Conservation (phyloP, 2,329 filamentous ascomycete species). For the Aureobasidium sp. region DNA sequence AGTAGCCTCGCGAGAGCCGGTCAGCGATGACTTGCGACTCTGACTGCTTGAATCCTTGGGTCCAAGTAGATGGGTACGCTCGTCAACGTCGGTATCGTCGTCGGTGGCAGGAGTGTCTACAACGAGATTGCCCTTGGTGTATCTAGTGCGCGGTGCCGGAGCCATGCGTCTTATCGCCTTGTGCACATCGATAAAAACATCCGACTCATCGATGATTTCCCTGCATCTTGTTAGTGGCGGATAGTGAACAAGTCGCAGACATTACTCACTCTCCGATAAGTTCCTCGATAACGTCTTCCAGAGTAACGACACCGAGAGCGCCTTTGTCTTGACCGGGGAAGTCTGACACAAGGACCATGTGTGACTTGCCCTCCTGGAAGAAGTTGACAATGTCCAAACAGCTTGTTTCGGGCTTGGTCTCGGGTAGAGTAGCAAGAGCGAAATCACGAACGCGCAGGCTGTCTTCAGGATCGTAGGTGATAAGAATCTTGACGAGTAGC, state of each 20-base stretch:
- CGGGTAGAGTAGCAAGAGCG: constrained; percentile 84
- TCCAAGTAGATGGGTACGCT: constrained; percentile 11
- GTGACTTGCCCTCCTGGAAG: constrained; percentile 98
- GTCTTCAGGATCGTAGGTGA: constrained; percentile 97
- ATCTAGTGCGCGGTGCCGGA: constrained; percentile 66
- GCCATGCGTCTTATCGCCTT: constrained; percentile 89
- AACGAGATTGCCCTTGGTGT: constrained; percentile 21
- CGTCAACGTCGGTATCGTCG: constrained; percentile 20
- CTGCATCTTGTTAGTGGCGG: constrained; percentile 37
- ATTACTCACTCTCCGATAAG: constrained; percentile 84
- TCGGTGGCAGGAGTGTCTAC: constrained; percentile 20
- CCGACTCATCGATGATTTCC: constrained; percentile 98
- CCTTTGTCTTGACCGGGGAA: constrained; percentile 84
- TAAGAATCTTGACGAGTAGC: constrained; percentile 96
- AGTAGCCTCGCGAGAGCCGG: constrained; percentile 26
- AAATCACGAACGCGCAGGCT: constrained; percentile 81
- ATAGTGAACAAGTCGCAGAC: not conserved
- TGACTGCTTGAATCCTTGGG: constrained; percentile 2
- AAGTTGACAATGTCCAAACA: constrained; percentile 99
- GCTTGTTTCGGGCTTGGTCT: constrained; percentile 90
- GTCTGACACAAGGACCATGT: constrained; percentile 95
- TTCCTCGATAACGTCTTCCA: constrained; percentile 98
- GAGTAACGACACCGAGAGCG: constrained; percentile 84
- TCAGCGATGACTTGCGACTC: constrained; percentile 7
- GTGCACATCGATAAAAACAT: constrained; percentile 96